phyloP scores from a whole-genome alignment of 805 yeast genomes.

The Sugiyamaella mastotermitis region DNA sequence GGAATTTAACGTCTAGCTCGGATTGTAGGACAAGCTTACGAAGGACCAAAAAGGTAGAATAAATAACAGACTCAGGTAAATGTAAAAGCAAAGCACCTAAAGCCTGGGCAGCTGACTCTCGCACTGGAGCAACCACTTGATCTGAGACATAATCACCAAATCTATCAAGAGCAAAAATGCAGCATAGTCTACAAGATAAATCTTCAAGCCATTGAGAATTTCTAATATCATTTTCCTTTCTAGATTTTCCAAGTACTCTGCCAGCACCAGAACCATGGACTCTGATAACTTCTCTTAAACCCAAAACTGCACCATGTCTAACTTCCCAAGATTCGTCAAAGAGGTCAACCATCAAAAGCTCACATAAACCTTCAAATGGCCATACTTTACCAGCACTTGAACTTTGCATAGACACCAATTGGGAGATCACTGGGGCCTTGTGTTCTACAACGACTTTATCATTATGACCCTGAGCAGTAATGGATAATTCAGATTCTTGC shows the following conservation, averaged over 20 bases:
- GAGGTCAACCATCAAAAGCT: slow-evolving; percentile 67
- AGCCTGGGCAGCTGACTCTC: slow-evolving; percentile 95
- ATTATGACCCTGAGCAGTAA: slow-evolving; percentile 76
- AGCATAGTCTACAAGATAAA: slow-evolving; percentile 74
- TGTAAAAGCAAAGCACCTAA: slow-evolving; percentile 84
- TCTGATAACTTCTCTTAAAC: slow-evolving; percentile 77
- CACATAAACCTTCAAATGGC: slow-evolving; percentile 94
- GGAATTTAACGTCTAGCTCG: slow-evolving; percentile 38
- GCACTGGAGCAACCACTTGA: slow-evolving; percentile 95
- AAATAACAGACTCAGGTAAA: slow-evolving; percentile 51
- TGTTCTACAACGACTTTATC: slow-evolving; percentile 82
- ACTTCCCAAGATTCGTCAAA: slow-evolving; percentile 89
- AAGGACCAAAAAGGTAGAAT: slow-evolving; percentile 59
- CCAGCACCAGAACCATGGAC: slow-evolving; percentile 86
- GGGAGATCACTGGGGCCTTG: slow-evolving; percentile 54
- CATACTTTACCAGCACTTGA: slow-evolving; percentile 72
- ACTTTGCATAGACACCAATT: slow-evolving; percentile 63
- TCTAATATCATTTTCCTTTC: slow-evolving; percentile 54
- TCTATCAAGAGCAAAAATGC: slow-evolving; percentile 85
- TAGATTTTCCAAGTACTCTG: slow-evolving; percentile 57
- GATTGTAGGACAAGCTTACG: slow-evolving; percentile 63
- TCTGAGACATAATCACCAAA: slow-evolving; percentile 97
- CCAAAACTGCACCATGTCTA: slow-evolving; percentile 93
- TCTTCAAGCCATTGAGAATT: slow-evolving; percentile 78
- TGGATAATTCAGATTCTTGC: slow-evolving; percentile 36